Evolutionary conservation across 495 filamentous ascomycete genomes (phyloP).

Genomic region (Talaromyces trachyspermus): DNA sequence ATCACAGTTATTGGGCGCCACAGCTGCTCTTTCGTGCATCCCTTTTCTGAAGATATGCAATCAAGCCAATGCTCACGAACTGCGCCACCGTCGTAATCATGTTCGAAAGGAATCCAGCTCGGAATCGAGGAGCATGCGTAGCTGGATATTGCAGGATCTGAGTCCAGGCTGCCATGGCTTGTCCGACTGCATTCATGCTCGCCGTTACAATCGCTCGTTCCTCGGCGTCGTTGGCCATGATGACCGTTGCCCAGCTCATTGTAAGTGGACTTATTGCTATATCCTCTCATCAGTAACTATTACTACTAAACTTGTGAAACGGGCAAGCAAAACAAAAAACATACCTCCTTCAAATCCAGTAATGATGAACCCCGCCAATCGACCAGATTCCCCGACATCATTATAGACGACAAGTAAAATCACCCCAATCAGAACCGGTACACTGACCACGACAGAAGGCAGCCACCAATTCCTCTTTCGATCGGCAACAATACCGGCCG

Average conservation of each 20-base stretch:
- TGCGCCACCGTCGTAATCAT: conserved; percentile 2
- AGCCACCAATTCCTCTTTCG: conserved; percentile 21
- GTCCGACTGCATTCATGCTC: conserved; percentile 31
- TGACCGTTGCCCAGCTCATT: conserved; percentile 27
- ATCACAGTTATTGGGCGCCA: no score
- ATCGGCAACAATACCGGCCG: conserved; percentile 21
- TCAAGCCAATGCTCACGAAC: conserved; percentile 1
- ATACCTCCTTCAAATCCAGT: conserved; percentile 26
- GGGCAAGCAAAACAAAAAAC: conserved; percentile 6
- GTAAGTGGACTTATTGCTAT: conserved; percentile 26
- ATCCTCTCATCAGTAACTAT: not conserved
- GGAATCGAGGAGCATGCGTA: conserved; percentile 20
- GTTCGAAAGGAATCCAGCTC: conserved; percentile 17
- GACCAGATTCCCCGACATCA: conserved; percentile 24
- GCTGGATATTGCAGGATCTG: conserved; percentile 26
- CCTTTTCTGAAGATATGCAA: not conserved
- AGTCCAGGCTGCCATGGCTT: conserved; percentile 25
- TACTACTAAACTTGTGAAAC: not conserved
- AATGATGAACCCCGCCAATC: conserved; percentile 25
- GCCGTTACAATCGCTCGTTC: conserved; percentile 28
- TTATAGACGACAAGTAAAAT: conserved; percentile 21
- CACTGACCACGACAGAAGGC: conserved; percentile 18
- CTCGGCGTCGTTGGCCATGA: conserved; percentile 28
- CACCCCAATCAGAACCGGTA: conserved; percentile 21
- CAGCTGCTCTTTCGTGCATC: not conserved